Conservation (phyloP, 495 filamentous ascomycete genomes). For the Lophiostoma macrostomum region DNA sequence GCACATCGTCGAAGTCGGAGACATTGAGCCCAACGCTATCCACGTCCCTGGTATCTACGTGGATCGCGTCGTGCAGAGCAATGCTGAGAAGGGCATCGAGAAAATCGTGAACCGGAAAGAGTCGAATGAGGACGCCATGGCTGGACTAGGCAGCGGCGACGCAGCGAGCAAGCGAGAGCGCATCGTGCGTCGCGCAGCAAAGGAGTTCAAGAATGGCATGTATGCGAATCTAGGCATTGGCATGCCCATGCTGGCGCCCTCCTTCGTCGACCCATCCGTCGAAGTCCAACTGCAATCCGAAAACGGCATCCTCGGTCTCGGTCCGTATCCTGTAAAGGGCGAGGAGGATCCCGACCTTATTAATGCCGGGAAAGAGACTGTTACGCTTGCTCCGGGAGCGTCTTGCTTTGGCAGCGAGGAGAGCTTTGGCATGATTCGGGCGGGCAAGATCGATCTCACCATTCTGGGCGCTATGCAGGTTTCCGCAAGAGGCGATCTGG, state of each 20-base stretch:
- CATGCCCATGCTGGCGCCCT: slow-evolving; percentile 58
- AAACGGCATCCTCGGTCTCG: slow-evolving; percentile 62
- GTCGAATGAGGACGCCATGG: slow-evolving; percentile 30
- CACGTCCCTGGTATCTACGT: slow-evolving; percentile 64
- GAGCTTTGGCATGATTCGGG: slow-evolving; percentile 61
- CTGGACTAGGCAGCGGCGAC: slow-evolving; percentile 33
- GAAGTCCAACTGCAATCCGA: slow-evolving; percentile 56
- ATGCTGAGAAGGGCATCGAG: slow-evolving; percentile 54
- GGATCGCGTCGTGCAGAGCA: slow-evolving; percentile 60
- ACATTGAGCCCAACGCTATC: slow-evolving; percentile 56
- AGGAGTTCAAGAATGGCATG: slow-evolving; percentile 61
- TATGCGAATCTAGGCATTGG: slow-evolving; percentile 68
- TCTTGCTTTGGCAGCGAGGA: slow-evolving; percentile 57
- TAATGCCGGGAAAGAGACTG: slow-evolving; percentile 63
- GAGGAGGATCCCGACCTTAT: slow-evolving; percentile 59
- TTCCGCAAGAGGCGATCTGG: slow-evolving; percentile 55
- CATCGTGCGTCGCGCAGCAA: slow-evolving; percentile 58
- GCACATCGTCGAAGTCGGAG: slow-evolving; percentile 59
- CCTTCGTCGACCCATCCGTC: slow-evolving; percentile 49
- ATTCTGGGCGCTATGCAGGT: slow-evolving; percentile 62
- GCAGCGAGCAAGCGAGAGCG: slow-evolving; percentile 50
- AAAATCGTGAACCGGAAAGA: slow-evolving; percentile 49
- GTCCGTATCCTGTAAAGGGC: slow-evolving; percentile 55
- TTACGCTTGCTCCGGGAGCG: slow-evolving; percentile 56
- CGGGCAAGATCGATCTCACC: slow-evolving; percentile 58